A percentile compares a stretch with the other conserved stretches of the same genome.
phyloP scores from a whole-genome alignment of 2,329 filamentous ascomycete species.

The Chrysosphaeria jannelii region DNA sequence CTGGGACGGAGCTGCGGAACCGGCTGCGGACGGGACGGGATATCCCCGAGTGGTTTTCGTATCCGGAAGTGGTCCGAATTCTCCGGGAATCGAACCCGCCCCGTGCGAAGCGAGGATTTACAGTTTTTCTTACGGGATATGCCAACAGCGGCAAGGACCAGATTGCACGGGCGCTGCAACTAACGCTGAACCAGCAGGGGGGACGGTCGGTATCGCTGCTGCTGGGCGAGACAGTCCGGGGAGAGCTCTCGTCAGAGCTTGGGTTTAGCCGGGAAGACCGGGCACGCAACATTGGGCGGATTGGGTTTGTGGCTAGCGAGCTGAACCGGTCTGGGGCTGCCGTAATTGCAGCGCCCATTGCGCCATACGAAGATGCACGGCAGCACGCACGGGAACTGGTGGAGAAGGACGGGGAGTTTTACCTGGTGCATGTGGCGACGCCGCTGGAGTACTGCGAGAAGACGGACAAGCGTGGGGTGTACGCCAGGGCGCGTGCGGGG shows the following conservation, averaged over 20 bases:
- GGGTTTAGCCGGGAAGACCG: constrained; percentile 86
- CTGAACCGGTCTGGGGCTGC: constrained; percentile 77
- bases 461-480: constrained; percentile 81
- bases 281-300: constrained; percentile 80
- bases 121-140: constrained; percentile 90
- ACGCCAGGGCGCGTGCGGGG: constrained; percentile 51
- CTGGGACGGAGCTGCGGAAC: constrained; percentile 67
- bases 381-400: constrained; percentile 55
- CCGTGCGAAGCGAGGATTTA: constrained; percentile 80
- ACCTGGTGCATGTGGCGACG: constrained; percentile 82
- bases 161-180: constrained; percentile 79
- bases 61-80: constrained; percentile 91
- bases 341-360: constrained; percentile 89
- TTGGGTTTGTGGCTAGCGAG: constrained; percentile 86
- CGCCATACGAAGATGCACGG: constrained; percentile 60
- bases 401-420: constrained; percentile 73
- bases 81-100: constrained; percentile 89
- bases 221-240: constrained; percentile 79
- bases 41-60: constrained; percentile 98
- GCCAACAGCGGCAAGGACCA: constrained; percentile 93
- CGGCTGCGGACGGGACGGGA: constrained; percentile 75
- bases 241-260: constrained; percentile 77
- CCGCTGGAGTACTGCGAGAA: constrained; percentile 78
- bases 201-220: constrained; percentile 83
- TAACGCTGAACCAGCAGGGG: constrained; percentile 92